Evolutionary conservation across 1,284 basidiomycete species (phyloP).

Genomic region (Lentinus polychrous): DNA sequence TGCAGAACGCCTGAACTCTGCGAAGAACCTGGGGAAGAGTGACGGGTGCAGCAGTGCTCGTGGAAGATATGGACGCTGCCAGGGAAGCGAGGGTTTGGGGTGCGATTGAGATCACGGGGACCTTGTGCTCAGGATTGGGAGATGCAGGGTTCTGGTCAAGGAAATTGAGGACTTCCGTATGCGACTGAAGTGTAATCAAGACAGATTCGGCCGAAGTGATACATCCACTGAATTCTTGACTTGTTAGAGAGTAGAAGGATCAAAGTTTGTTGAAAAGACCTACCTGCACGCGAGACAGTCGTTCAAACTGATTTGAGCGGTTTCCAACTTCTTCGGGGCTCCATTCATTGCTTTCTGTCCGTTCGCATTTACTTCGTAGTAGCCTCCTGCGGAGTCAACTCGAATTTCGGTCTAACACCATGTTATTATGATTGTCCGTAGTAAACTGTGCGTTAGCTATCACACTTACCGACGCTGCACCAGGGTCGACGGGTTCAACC

Average conservation of each 20-base stretch:
- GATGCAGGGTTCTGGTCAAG: slow-evolving; percentile 49
- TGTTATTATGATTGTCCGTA: not conserved
- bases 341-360: slow-evolving; percentile 11
- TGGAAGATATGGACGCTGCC: slow-evolving; percentile 59
- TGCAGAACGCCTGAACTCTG: slow-evolving; percentile 63
- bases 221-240: slow-evolving; percentile 66
- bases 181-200: slow-evolving; percentile 95
- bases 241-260: slow-evolving; percentile 5
- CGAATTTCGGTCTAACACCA: slow-evolving; percentile 74
- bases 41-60: slow-evolving; percentile 36
- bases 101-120: slow-evolving; percentile 81
- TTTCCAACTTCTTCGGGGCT: slow-evolving; percentile 62
- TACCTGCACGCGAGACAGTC: slow-evolving; percentile 92
- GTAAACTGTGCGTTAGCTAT: not conserved
- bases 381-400: slow-evolving; percentile 74
- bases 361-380: slow-evolving; percentile 62
- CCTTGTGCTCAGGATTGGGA: slow-evolving; percentile 36
- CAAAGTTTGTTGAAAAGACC: slow-evolving; percentile 17
- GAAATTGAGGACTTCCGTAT: slow-evolving; percentile 83
- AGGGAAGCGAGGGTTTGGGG: slow-evolving; percentile 92
- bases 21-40: slow-evolving; percentile 57
- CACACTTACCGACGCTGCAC: slow-evolving; percentile 51
- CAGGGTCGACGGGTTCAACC: slow-evolving; percentile 38
- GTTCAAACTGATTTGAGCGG: slow-evolving; percentile 92
- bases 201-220: slow-evolving; percentile 98